Percentiles rank a stretch among this genome's conserved stretches.
These are phyloP conservation scores for Clavispora vitiphila DNA, from an alignment of 805 yeast genomes.

Conservation along the genomic window DNA sequence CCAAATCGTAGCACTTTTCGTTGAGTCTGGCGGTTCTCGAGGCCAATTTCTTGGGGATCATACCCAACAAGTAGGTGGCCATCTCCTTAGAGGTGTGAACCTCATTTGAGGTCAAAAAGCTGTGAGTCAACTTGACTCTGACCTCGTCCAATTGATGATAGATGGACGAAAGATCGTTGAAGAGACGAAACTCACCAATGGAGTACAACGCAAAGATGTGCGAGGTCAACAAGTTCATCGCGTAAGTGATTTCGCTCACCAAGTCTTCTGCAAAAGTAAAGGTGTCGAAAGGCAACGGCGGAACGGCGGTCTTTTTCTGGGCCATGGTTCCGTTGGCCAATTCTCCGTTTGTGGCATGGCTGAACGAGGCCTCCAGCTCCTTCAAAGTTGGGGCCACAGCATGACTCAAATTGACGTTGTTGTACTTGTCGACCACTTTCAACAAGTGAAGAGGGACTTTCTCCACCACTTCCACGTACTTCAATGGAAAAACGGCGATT, in stretches of 20 bases:
- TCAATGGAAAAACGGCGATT: conserved; percentile 59
- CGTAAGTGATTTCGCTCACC: conserved; percentile 52
- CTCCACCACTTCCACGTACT: conserved; percentile 44
- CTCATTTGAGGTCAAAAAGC: conserved; percentile 54
- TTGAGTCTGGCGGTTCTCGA: conserved; percentile 37
- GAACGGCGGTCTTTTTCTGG: conserved; percentile 21
- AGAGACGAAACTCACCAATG: conserved; percentile 62
- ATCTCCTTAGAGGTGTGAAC: conserved; percentile 42
- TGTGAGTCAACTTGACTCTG: conserved; percentile 47
- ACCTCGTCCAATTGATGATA: conserved; percentile 56
- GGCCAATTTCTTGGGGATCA: conserved; percentile 56
- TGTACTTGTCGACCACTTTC: conserved; percentile 24
- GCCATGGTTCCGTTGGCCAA: conserved; percentile 13
- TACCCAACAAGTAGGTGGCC: conserved; percentile 49
- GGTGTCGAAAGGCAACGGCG: conserved; percentile 51
- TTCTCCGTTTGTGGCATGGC: conserved; percentile 16
- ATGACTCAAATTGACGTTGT: conserved; percentile 17
- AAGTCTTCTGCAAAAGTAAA: conserved; percentile 38
- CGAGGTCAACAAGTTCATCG: conserved; percentile 52
- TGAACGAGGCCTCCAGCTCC: conserved; percentile 24
- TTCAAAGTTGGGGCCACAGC: conserved; percentile 30
- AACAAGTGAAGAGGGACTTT: conserved; percentile 34
- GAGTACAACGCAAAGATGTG: conserved; percentile 70
- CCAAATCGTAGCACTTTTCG: conserved; percentile 36
- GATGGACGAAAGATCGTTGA: conserved; percentile 47